Percentiles rank a stretch among this genome's conserved stretches.
Evolutionary conservation across 257 asterid species (phyloP).

Genomic region (Marsdenia floribunda): DNA sequence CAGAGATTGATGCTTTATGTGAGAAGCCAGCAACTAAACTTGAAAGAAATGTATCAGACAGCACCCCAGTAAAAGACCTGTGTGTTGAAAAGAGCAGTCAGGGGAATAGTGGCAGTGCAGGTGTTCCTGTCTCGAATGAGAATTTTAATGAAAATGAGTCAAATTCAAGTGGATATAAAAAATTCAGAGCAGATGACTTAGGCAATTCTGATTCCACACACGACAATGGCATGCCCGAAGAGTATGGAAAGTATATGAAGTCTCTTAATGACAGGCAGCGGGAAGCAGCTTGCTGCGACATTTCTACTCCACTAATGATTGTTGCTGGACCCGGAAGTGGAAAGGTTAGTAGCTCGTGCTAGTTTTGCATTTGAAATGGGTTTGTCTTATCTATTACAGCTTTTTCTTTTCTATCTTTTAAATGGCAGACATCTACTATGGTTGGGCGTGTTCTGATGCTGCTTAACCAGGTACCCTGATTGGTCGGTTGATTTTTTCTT

Average conservation of each 20-base stretch:
- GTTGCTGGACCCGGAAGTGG: conserved; percentile 99
- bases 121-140: conserved; percentile 24
- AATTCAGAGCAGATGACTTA: conserved; percentile 22
- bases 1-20: conserved; percentile 75
- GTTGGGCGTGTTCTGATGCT: conserved; percentile 92
- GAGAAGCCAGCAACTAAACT: conserved; percentile 40
- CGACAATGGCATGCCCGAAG: conserved; percentile 63
- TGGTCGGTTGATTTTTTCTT: not conserved
- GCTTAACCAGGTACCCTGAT: conserved; percentile 53
- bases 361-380: conserved; percentile 13
- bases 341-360: conserved; percentile 50
- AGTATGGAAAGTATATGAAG: conserved; percentile 55
- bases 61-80: conserved; percentile 24
- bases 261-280: conserved; percentile 80
- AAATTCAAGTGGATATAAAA: conserved; percentile 28
- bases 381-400: conserved; percentile 20
- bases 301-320: conserved; percentile 74
- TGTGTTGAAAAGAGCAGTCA: conserved; percentile 24
- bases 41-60: conserved; percentile 25
- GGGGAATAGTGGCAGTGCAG: conserved; percentile 24
- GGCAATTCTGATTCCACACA: conserved; percentile 24
- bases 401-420: conserved; percentile 25
- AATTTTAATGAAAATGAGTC: conserved; percentile 26
- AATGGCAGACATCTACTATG: conserved; percentile 92
- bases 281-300: conserved; percentile 93